Evolutionary conservation across 495 filamentous ascomycete species (phyloP).

Genomic region (Bacidia gigantensis): DNA sequence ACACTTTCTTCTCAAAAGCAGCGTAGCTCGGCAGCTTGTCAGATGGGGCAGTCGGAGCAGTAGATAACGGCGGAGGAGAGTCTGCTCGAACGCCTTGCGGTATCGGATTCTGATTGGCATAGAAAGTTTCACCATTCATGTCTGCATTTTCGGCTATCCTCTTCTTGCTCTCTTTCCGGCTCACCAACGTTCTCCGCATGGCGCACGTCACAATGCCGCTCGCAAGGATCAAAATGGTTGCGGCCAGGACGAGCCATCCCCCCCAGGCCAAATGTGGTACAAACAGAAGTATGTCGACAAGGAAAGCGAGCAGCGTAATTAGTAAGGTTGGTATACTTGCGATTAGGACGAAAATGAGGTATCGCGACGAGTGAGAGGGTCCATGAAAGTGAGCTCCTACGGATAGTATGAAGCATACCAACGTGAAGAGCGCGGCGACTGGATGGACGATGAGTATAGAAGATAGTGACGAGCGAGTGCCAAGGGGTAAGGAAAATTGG

Average conservation of each 20-base stretch:
- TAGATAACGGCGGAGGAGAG: constrained; percentile 36
- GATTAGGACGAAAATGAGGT: constrained; percentile 70
- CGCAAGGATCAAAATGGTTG: constrained; percentile 73
- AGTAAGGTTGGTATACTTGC: constrained; percentile 74
- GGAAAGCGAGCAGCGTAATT: constrained; percentile 72
- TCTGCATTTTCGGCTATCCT: constrained; percentile 85
- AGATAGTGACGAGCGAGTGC: constrained; percentile 72
- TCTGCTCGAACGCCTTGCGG: constrained; percentile 27
- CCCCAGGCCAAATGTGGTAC: constrained; percentile 90
- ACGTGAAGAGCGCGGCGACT: constrained; percentile 70
- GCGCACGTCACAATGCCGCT: constrained; percentile 83
- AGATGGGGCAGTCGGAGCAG: constrained; percentile 35
- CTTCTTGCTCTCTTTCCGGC: constrained; percentile 79
- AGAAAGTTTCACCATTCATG: constrained; percentile 89
- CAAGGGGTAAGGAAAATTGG: constrained; percentile 61
- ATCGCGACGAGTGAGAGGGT: constrained; percentile 86
- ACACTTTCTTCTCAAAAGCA: constrained; percentile 54
- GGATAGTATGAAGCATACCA: constrained; percentile 72
- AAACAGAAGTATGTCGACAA: constrained; percentile 92
- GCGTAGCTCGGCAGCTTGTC: constrained; percentile 64
- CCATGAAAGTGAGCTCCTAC: constrained; percentile 73
- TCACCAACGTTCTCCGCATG: constrained; percentile 91
- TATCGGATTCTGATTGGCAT: constrained; percentile 49
- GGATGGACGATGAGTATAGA: constrained; percentile 87
- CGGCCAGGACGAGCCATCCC: constrained; percentile 85